phyloP scores from a whole-genome alignment of 2,329 filamentous ascomycete species.

The Scolecobasidium constrictum region DNA sequence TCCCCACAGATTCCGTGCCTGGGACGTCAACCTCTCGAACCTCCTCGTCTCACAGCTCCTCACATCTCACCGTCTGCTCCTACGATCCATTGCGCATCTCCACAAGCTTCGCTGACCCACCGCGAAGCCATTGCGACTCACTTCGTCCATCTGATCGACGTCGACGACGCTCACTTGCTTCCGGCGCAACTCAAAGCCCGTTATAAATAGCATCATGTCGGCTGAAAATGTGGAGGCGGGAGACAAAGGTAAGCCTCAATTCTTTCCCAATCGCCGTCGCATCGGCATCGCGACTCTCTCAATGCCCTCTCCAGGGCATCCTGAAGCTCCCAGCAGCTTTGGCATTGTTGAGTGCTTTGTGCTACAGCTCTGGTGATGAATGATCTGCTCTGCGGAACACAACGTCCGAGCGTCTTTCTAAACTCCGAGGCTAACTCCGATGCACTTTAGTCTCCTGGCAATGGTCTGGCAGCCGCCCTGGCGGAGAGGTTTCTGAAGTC shows the following conservation, averaged over 20 bases:
- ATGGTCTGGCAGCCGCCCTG: slow-evolving; percentile 45
- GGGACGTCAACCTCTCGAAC: neutral
- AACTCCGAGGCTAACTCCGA: slow-evolving; percentile 10
- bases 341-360: neutral
- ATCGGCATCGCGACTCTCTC: neutral
- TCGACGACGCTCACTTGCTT: neutral
- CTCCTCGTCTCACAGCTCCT: slow-evolving; percentile 2
- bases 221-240: neutral
- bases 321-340: neutral
- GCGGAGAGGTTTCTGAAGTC: slow-evolving; percentile 46
- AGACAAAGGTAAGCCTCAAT: neutral
- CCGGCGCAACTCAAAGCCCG: neutral
- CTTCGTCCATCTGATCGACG: neutral
- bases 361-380: neutral
- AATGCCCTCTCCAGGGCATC: neutral
- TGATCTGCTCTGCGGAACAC: neutral
- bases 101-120: neutral
- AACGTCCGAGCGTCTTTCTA: slow-evolving; percentile 1
- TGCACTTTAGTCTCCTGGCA: slow-evolving; percentile 47
- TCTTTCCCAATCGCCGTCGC: neutral
- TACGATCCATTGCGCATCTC: neutral
- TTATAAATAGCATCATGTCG: neutral
- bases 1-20: neutral
- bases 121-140: neutral
- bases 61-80: neutral